Conservation (phyloP, 352 stramenopile genomes). For the Pythium rishiriense region DNA sequence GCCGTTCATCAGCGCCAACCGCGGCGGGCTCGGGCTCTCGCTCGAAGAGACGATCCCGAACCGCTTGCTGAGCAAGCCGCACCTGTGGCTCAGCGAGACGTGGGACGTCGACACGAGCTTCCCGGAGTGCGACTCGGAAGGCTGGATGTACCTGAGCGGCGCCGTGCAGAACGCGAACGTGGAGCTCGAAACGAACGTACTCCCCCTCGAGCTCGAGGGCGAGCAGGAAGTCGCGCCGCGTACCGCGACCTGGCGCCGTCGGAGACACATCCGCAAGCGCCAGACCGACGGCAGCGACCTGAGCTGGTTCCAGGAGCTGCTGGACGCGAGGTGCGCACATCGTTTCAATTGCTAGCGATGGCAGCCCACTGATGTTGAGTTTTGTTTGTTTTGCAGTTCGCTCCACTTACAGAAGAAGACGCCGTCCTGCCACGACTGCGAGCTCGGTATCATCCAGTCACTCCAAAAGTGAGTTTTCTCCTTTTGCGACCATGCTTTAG, state of each 20-base stretch:
- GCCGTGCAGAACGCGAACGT: not conserved
- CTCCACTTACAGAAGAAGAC: slow-evolving; percentile 70
- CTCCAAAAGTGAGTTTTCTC: slow-evolving; percentile 63
- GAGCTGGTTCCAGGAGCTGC: slow-evolving; percentile 82
- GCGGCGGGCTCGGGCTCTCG: slow-evolving; percentile 50
- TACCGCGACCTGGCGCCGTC: slow-evolving; percentile 43
- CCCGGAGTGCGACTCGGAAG: slow-evolving; percentile 54
- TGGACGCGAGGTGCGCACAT: slow-evolving; percentile 63
- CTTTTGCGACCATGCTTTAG: too few species aligned
- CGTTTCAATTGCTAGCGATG: not conserved
- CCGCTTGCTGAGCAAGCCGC: slow-evolving; percentile 65
- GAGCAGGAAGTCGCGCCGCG: slow-evolving; percentile 14
- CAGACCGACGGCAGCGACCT: slow-evolving; percentile 73
- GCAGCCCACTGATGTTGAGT: slow-evolving; percentile 16
- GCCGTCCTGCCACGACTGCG: slow-evolving; percentile 75
- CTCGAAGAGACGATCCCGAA: slow-evolving; percentile 65
- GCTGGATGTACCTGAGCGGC: slow-evolving; percentile 60
- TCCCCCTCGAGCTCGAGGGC: slow-evolving; percentile 10
- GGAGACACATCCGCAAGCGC: slow-evolving; percentile 59
- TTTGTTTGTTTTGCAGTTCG: slow-evolving; percentile 33
- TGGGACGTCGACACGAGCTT: slow-evolving; percentile 67
- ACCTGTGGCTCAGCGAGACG: slow-evolving; percentile 63
- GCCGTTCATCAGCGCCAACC: slow-evolving; percentile 66
- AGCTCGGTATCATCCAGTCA: slow-evolving; percentile 44
- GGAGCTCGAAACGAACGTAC: slow-evolving; percentile 10